Percentiles rank a stretch among this genome's conserved stretches.
Evolutionary conservation across 495 filamentous ascomycete species (phyloP).

Genomic region (Neurospora sp.): DNA sequence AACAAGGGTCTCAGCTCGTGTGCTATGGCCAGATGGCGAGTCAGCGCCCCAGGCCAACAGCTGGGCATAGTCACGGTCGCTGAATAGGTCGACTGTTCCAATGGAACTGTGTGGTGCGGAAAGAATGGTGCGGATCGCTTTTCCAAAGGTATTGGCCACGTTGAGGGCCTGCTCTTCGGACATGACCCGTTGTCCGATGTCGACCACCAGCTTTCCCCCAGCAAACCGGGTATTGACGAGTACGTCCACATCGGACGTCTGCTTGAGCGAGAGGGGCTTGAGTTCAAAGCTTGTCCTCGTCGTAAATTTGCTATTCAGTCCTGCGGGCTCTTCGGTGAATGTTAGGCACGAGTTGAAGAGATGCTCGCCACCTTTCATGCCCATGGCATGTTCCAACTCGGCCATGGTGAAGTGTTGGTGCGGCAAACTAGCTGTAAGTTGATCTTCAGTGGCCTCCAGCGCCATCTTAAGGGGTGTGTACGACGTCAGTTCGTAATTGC

Average conservation of each 20-base stretch:
- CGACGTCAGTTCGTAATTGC: constrained; percentile 20
- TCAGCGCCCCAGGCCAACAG: constrained; percentile 31
- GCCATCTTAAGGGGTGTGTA: constrained; percentile 22
- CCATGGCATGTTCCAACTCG: constrained; percentile 33
- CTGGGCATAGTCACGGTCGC: constrained; percentile 31
- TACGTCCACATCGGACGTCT: constrained; percentile 35
- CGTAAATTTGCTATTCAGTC: constrained; percentile 27
- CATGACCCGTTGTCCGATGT: constrained; percentile 35
- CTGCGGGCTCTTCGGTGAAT: constrained; percentile 31
- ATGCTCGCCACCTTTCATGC: constrained; percentile 26
- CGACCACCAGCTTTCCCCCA: constrained; percentile 26
- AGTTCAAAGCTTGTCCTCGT: constrained; percentile 24
- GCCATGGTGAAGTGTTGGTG: constrained; percentile 35
- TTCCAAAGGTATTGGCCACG: constrained; percentile 32
- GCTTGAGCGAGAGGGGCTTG: constrained; percentile 27
- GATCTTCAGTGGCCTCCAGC: constrained; percentile 26
- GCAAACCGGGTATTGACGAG: constrained; percentile 30
- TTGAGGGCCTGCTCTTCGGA: constrained; percentile 28
- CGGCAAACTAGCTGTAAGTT: constrained; percentile 20
- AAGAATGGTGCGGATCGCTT: constrained; percentile 32
- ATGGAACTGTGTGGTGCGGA: constrained; percentile 22
- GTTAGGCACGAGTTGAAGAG: constrained; percentile 39
- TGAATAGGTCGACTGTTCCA: constrained; percentile 34
- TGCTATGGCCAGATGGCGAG: constrained; percentile 6
- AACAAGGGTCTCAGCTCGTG: constrained; percentile 18